Evolutionary conservation across 495 filamentous ascomycete genomes (phyloP).

Genomic region (Amorphotheca resinae): DNA sequence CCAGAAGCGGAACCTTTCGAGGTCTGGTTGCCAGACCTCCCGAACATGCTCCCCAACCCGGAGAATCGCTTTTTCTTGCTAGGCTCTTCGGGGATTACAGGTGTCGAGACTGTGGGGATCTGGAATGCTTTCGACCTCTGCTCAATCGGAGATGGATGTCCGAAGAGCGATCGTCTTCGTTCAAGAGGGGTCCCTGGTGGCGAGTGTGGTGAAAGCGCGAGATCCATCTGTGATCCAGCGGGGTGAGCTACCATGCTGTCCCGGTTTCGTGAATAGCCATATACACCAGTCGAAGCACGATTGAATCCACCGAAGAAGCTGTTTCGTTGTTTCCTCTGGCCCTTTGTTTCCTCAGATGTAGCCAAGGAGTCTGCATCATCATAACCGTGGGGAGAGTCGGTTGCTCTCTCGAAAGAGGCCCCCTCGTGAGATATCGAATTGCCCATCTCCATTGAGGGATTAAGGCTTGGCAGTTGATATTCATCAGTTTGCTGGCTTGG

Average conservation of each 20-base stretch:
- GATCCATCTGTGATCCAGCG: constrained; percentile 10
- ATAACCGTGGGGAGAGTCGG: constrained; percentile 9
- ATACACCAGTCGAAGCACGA: constrained; percentile 16
- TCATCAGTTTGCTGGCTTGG: constrained; percentile 27
- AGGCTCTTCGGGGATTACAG: constrained; percentile 11
- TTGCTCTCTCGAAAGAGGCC: neutral
- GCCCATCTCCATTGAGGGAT: too few species aligned
- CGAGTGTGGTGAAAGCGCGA: neutral
- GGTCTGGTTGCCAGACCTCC: neutral
- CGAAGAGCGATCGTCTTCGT: constrained; percentile 11
- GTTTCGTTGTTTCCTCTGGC: constrained; percentile 18
- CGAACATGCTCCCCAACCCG: constrained; percentile 24
- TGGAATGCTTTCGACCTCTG: neutral
- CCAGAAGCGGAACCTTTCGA: neutral
- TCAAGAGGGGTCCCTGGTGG: constrained; percentile 3
- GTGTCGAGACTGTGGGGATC: constrained; percentile 8
- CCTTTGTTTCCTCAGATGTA: constrained; percentile 19
- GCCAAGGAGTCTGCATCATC: constrained; percentile 29
- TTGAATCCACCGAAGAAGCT: constrained; percentile 26
- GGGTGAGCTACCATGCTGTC: constrained; percentile 17
- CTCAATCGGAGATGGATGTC: neutral
- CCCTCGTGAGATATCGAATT: too few species aligned
- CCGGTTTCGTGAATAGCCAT: constrained; percentile 9
- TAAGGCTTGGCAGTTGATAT: too few species aligned
- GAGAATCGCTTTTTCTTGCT: constrained; percentile 39